Base-by-base conservation (phyloP, 208 protist species). In the Leishmania arabica region DNA sequence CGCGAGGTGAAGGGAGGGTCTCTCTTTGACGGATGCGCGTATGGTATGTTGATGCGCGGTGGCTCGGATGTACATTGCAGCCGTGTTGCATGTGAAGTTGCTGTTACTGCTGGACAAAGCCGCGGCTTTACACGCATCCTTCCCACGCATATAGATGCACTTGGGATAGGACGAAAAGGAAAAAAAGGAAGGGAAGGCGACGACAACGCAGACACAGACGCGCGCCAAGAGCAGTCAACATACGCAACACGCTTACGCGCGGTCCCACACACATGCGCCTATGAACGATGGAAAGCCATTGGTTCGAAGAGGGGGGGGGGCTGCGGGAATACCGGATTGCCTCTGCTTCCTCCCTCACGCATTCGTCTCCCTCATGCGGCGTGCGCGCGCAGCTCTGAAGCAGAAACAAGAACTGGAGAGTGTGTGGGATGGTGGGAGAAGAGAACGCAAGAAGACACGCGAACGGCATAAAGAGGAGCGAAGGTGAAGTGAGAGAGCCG, bases 111-210 rank as follows among this genome's bases (percentile, higher is more conserved):
- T 31, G 7, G 42, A 49, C 40, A n/a, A 31, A 27, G 40, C 68
- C 13, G 42, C 40, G 24, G 19, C 68, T 21, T 54, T 9, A 27
- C 58, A 64, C 15, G 27, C 19, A 64, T 6, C 27, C 27, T n/a
- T 15, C 27, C n/a, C 58, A 15, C 34, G 13, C 62, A 19, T 24
- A 40, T n/a, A 66, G 62, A 66, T 11, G n/a, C 31, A 21, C 31
- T 40, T 37, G 31, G 24, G 4, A 71, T 19, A 42, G 45, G 64
- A 64, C 21, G 71, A 79, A 74, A 72, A 17, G 54, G 79, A 72
- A 76, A 40, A 66, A 64, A 86, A 71, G 62, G 34, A 34, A 75
- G 40, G 79, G 84, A 79, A 80, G 58, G 77, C 66, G 78, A 40
- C 78, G 34, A 84, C 56, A 11, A 37, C 21, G 1, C 17, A 66